phyloP scores from a whole-genome alignment of 495 filamentous ascomycete species.

The Haplographium delicatum region DNA sequence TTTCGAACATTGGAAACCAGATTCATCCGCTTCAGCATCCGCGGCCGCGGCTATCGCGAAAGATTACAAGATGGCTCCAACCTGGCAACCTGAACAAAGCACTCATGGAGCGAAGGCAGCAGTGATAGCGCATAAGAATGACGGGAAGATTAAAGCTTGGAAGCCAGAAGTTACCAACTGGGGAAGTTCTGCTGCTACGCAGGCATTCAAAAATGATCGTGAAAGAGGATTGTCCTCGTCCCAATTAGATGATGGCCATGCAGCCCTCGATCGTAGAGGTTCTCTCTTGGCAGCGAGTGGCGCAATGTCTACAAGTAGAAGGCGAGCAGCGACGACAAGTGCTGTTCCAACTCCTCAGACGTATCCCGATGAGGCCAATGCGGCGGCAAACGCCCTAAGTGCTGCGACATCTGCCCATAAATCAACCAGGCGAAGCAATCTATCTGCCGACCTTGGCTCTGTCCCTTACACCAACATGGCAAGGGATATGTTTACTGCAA shows the following conservation, averaged over 20 bases:
- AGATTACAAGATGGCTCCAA: constrained; percentile 56
- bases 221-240: constrained; percentile 16
- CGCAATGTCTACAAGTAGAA: constrained; percentile 58
- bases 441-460: constrained; percentile 11
- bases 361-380: constrained; percentile 55
- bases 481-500: constrained; percentile 67
- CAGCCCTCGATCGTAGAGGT: constrained; percentile 44
- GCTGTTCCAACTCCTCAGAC: constrained; percentile 44
- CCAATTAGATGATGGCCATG: constrained; percentile 39
- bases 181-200: constrained; percentile 54
- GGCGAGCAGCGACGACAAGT: constrained; percentile 61
- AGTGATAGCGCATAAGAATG: constrained; percentile 59
- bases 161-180: constrained; percentile 38
- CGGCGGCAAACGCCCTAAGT: constrained; percentile 58
- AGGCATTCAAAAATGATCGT: constrained; percentile 38
- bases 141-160: constrained; percentile 46
- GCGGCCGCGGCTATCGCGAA: constrained; percentile 64
- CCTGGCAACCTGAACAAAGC: constrained; percentile 49
- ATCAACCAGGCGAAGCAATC: constrained; percentile 9
- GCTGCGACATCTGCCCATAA: constrained; percentile 56
- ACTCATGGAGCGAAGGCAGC: constrained; percentile 68
- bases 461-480: constrained; percentile 43
- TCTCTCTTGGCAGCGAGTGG: constrained; percentile 70
- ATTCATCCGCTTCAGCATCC: constrained; percentile 55
- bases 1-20: constrained; percentile 55